Evolutionary conservation across 1,284 basidiomycete genomes (phyloP).

Genomic region (Naganishia sp.): DNA sequence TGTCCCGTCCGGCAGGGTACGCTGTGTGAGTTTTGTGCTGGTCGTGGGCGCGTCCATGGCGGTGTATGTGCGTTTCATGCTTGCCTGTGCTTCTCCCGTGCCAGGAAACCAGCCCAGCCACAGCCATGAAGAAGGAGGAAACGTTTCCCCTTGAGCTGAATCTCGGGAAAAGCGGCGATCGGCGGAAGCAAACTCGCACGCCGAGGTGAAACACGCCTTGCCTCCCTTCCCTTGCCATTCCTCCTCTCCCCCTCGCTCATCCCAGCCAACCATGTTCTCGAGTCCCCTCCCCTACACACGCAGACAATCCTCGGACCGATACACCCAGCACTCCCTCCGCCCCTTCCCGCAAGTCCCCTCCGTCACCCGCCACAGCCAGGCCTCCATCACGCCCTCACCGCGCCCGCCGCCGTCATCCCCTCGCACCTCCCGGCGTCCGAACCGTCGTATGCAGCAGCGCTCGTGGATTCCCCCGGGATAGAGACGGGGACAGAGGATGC

Average conservation of each 20-base stretch:
- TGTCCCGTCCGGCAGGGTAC: slow-evolving; percentile 14
- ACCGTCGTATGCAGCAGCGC: not conserved
- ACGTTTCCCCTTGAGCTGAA: too few relatives aligned
- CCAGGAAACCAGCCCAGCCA: too few relatives aligned
- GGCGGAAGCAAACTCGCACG: slow-evolving; percentile 8
- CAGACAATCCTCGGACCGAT: not conserved
- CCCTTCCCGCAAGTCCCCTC: not conserved
- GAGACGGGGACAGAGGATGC: not conserved
- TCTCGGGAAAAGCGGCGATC: slow-evolving; percentile 2
- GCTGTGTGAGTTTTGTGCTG: slow-evolving; percentile 5
- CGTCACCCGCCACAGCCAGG: not conserved
- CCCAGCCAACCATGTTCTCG: slow-evolving; percentile 6
- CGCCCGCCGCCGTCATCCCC: not conserved
- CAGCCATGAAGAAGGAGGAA: too few relatives aligned
- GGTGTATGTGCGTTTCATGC: not conserved
- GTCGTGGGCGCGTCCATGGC: not conserved
- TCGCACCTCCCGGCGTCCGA: too few relatives aligned
- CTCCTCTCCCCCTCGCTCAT: not conserved
- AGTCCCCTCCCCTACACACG: slow-evolving; percentile 10
- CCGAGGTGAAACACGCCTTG: not conserved
- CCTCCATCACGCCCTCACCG: not conserved
- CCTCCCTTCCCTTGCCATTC: not conserved
- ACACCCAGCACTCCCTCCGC: slow-evolving; percentile 6
- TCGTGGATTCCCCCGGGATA: not conserved
- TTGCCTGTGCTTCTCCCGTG: too few relatives aligned